These are phyloP conservation scores for Clarireedia paspali DNA, from an alignment of 2,329 filamentous ascomycete species.

Conservation along the genomic window DNA sequence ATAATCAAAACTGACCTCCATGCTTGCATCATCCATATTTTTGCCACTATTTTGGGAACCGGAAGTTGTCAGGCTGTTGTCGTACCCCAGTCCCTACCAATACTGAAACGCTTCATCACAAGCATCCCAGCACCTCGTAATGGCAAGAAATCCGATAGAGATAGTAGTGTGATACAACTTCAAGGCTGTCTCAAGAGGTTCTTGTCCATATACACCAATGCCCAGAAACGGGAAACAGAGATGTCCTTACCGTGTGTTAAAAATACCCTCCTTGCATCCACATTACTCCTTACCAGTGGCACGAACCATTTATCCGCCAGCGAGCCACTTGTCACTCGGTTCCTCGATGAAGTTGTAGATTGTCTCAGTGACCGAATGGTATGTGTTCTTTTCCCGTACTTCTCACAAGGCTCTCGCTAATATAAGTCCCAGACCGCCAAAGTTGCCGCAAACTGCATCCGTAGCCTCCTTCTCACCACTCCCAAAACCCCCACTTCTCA, in stretches of 20 bases:
- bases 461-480: slow-evolving; percentile 68
- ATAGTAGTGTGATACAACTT: slow-evolving; percentile 46
- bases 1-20: slow-evolving; percentile 96
- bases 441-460: slow-evolving; percentile 83
- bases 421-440: slow-evolving; percentile 60
- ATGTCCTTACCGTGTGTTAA: slow-evolving; percentile 83
- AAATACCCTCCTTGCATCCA: slow-evolving; percentile 82
- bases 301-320: slow-evolving; percentile 64
- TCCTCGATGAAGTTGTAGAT: slow-evolving; percentile 75
- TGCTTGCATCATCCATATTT: slow-evolving; percentile 94
- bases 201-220: slow-evolving; percentile 68
- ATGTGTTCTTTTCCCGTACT: slow-evolving; percentile 15
- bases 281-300: slow-evolving; percentile 79
- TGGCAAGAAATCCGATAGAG: slow-evolving; percentile 32
- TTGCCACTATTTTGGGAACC: slow-evolving; percentile 84
- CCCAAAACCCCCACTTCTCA: slow-evolving; percentile 59
- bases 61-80: slow-evolving; percentile 81
- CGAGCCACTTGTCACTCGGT: slow-evolving; percentile 67
- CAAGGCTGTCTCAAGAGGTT: slow-evolving; percentile 78
- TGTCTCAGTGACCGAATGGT: slow-evolving; percentile 74
- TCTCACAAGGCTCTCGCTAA: slow-evolving; percentile 6
- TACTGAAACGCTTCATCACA: slow-evolving; percentile 82
- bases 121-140: slow-evolving; percentile 53
- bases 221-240: slow-evolving; percentile 66
- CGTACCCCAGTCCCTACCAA: slow-evolving; percentile 82